Base-by-base conservation (phyloP, 2,329 filamentous ascomycete species). In the Parasarocladium wereldwijsianum region DNA sequence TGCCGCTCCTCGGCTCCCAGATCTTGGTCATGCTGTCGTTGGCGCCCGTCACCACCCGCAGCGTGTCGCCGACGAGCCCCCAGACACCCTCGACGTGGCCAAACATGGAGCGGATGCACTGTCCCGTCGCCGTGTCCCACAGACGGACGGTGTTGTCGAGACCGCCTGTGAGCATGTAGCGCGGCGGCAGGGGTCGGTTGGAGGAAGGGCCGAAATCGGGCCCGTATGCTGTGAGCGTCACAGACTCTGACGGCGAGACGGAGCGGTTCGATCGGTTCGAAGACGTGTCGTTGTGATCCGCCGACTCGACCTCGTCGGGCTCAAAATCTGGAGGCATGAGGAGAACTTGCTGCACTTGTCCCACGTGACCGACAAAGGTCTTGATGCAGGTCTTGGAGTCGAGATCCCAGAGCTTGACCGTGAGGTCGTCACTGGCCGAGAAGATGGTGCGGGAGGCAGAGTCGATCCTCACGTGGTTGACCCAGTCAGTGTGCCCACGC, bases 41-140 rank as follows among this genome's bases (percentile, higher is more conserved):
- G 8, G 83, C 81, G 1, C 86, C 87, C 12, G 79, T 84, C 10
- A 96, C 84, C 11, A 93, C 73, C 8, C 90, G 74, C 13, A 96
- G 60, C 1, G 80, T 86, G 53, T 96, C 87, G 3, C 82, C 87
- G 0, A 81, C 83, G 3, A 98, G 64, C 5, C 82, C 80, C 90
- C 90, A 98, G 13, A 98, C 79, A 18, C 90, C 90, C 52, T 98
- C 90, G 14, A 98, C 70, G 45, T 98, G 90, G 0, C 90, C 90
- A 49, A 96, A 98, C 62, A 94, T 93, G 18, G 84, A 93, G 37
- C 84, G 80, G 19, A 94, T 65, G 44, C 83, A 93, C 38, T 73
- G 72, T 21, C 83, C 84, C 1, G 79, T 79, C 5, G 69, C 70
- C 2, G 85, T 81, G 49, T 94, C 84, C 87, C 90, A 98, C 13